These are phyloP conservation scores for Lodderomyces margitis DNA, from an alignment of 1,139 yeast species.

Conservation along the genomic window DNA sequence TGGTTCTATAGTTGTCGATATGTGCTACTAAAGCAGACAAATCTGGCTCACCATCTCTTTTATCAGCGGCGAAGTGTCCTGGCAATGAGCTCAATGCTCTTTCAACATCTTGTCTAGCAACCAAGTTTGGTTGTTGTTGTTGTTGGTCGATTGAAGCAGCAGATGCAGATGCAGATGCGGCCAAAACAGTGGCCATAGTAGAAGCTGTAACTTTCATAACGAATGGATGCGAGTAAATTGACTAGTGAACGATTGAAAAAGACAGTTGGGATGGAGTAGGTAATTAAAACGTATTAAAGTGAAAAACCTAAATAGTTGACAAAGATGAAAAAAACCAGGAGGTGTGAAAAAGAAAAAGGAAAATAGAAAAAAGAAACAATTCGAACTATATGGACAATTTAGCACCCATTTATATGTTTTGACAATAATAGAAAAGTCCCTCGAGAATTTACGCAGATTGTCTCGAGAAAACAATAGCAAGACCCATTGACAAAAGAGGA, in stretches of 20 bases:
- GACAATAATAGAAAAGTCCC: background rate
- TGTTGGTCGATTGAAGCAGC: slow-evolving; percentile 14
- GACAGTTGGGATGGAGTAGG: background rate
- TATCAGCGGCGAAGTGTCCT: slow-evolving; percentile 4
- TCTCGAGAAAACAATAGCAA: background rate
- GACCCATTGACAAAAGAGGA: background rate
- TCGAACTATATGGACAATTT: background rate
- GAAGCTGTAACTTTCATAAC: slow-evolving; percentile 30
- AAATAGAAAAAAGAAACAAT: background rate
- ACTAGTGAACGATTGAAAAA: background rate
- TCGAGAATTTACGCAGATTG: slow-evolving; percentile 1
- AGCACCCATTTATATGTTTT: background rate
- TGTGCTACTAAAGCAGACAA: slow-evolving; percentile 22
- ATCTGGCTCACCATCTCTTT: slow-evolving; percentile 14
- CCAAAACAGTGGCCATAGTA: slow-evolving; percentile 25
- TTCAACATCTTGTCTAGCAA: slow-evolving; percentile 5
- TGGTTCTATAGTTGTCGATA: slow-evolving; percentile 24
- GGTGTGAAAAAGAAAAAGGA: background rate
- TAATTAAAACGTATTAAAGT: background rate
- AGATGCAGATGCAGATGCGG: slow-evolving; percentile 30
- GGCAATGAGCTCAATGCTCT: slow-evolving; percentile 2
- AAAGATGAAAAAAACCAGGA: background rate
- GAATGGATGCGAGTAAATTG: slow-evolving; percentile 8
- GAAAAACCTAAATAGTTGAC: background rate
- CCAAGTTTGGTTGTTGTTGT: slow-evolving; percentile 3